These are phyloP conservation scores for Amanita rimosa DNA, from an alignment of 768 basidiomycete genomes.

Conservation along the genomic window DNA sequence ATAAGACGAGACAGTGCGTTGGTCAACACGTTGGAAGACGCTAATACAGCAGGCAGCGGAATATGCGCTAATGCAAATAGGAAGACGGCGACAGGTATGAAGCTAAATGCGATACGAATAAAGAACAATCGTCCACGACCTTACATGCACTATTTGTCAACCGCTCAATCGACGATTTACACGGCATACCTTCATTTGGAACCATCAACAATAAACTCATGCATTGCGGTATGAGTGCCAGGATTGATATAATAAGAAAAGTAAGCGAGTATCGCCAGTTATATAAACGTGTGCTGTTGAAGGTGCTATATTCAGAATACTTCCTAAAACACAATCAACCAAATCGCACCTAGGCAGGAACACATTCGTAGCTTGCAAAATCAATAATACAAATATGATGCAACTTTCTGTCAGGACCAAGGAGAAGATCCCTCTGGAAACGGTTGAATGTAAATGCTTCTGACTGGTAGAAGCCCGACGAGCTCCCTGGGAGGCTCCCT, in stretches of 20 bases:
- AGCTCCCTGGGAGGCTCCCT: slow-evolving; percentile 11
- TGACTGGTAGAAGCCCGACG: slow-evolving; percentile 9
- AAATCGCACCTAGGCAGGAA: slow-evolving; percentile 42
- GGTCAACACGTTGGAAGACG: slow-evolving; percentile 28
- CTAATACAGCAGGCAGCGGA: slow-evolving; percentile 48
- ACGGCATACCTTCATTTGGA: slow-evolving; percentile 8
- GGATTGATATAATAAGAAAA: slow-evolving; percentile 46
- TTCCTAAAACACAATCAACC: background rate
- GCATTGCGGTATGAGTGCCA: slow-evolving; percentile 57
- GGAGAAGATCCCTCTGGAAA: slow-evolving; percentile 53
- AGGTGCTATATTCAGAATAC: background rate
- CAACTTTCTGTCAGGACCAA: slow-evolving; percentile 68
- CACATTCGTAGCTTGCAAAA: slow-evolving; percentile 54
- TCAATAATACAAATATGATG: slow-evolving; percentile 57
- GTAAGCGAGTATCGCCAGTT: slow-evolving; percentile 63
- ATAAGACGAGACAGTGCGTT: slow-evolving; percentile 51
- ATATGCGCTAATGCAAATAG: slow-evolving; percentile 53
- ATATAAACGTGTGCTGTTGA: slow-evolving; percentile 42
- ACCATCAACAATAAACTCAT: slow-evolving; percentile 47
- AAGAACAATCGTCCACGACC: slow-evolving; percentile 15
- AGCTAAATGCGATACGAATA: slow-evolving; percentile 27
- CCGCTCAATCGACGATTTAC: background rate
- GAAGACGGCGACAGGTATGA: slow-evolving; percentile 42
- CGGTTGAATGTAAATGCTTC: slow-evolving; percentile 33
- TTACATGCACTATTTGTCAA: background rate